Base-by-base conservation (phyloP, 352 stramenopile genomes). In the Phytophthora tentaculata region DNA sequence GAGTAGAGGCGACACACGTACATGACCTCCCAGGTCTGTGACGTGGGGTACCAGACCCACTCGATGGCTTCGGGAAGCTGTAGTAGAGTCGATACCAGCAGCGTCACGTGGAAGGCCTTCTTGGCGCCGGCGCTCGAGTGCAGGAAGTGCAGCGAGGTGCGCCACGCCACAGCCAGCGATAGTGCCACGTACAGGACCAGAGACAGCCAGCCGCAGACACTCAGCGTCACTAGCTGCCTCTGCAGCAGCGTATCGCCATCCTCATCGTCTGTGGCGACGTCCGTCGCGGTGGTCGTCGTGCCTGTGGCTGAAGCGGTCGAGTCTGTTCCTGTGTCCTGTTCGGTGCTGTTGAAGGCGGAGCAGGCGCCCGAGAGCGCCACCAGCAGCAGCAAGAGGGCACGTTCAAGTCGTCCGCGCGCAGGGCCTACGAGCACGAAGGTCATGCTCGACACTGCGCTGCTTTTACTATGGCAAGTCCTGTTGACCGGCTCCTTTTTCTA, bases 1-100 rank as follows among this genome's bases (percentile, higher is more conserved):
- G 77, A 71, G 67, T 89, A 92, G 43, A 92, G 67, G 16, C 79
- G 80, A 61, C 88, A 73, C 24, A 90, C 44, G 68, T 92, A 94
- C 58, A 77, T 83, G 63, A 65, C 61, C 52, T 91, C 65, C 88
- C 88, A 96, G 45, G 50, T 74, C 65, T 89, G 71, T 49, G 67
- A 77, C n/a, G 78, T 76, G 7, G 88, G 86, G 57, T 69, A 83
- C 39, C 86, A 74, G 22, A 95, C 66, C 76, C 76, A 93, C 32
- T 74, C 65, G 32, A 91, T 63, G 16, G 83, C 77, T 45, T 90
- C 76, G 12, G 86, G 85, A 13, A 96, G 54, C 56, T 89, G 88
- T 53, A 93, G 66, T 16, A 88, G 67, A 53, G 89, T 84, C 41
- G 84, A 79, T 6, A 75, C 57, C 35, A 96, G 74, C 28, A 96